These are phyloP conservation scores for Cercospora sp. DNA, from an alignment of 2,329 filamentous ascomycete species.

Conservation along the genomic window DNA sequence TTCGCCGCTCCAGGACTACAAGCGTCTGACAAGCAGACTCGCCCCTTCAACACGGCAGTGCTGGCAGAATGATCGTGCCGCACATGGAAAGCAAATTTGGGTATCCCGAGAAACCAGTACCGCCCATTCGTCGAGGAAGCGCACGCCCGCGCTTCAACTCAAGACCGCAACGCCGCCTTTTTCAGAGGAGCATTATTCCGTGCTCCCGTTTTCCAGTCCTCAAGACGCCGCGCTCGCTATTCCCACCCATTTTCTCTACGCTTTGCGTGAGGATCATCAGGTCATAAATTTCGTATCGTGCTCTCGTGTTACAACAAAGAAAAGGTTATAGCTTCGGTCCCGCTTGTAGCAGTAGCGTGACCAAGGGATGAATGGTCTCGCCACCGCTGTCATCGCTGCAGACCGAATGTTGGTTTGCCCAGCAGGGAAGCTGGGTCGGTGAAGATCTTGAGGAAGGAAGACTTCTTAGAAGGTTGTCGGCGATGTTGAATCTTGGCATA, in stretches of 20 bases:
- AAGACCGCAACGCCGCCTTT: constrained; percentile 4
- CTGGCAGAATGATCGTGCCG: neutral
- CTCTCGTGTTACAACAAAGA: constrained; percentile 10
- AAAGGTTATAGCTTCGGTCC: neutral
- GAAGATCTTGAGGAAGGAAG: constrained; percentile 39
- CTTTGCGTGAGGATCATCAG: constrained; percentile 15
- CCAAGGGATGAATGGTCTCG: neutral
- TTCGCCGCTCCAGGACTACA: constrained; percentile 22
- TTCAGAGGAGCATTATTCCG: neutral
- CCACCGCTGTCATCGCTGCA: constrained; percentile 21
- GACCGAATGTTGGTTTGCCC: constrained; percentile 24
- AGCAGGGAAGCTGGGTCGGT: constrained; percentile 37
- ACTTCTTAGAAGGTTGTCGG: constrained; percentile 33
- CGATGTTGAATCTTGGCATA: constrained; percentile 39
- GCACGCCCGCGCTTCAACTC: constrained; percentile 16
- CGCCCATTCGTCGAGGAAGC: constrained; percentile 13
- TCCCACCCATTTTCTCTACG: constrained; percentile 18
- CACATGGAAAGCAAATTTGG: constrained; percentile 12
- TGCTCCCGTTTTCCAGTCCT: constrained; percentile 1
- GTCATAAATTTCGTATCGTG: constrained; percentile 17
- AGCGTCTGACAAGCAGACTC: constrained; percentile 22
- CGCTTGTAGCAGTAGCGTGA: neutral
- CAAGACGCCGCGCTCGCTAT: constrained; percentile 19
- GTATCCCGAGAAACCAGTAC: constrained; percentile 13
- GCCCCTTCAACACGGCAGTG: constrained; percentile 21